Conservation (phyloP, 441 rosid species). For the Adansonia rubrostipa region DNA sequence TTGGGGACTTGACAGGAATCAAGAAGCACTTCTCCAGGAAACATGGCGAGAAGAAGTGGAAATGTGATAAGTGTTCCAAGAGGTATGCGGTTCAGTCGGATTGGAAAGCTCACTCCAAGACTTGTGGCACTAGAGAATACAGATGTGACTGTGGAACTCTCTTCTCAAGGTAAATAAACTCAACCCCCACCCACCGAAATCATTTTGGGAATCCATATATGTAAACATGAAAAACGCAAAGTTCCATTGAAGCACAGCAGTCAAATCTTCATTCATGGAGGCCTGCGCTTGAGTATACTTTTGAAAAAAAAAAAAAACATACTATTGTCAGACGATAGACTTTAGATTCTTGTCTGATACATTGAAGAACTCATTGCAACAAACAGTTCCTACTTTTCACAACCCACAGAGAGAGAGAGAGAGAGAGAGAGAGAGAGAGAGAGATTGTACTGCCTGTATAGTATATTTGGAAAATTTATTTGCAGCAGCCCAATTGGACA, state of each 20-base stretch:
- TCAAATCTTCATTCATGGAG: conserved; percentile 13
- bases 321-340: not conserved
- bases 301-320: not conserved
- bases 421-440: too few species aligned
- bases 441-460: too few species aligned
- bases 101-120: conserved; percentile 63
- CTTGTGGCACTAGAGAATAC: conserved; percentile 56
- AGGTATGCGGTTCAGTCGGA: conserved; percentile 56
- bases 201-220: not conserved
- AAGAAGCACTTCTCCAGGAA: conserved; percentile 57
- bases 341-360: conserved; percentile 1
- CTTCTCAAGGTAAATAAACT: conserved; percentile 47
- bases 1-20: conserved; percentile 74
- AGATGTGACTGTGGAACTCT: conserved; percentile 56
- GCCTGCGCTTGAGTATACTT: not conserved
- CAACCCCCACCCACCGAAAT: not conserved
- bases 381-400: not conserved
- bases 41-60: conserved; percentile 61
- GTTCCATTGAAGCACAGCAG: not conserved
- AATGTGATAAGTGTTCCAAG: conserved; percentile 56
- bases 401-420: too few species aligned
- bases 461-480: conserved; percentile 21
- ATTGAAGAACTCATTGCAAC: not conserved
- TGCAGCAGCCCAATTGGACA: conserved; percentile 37
- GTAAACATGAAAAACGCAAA: not conserved